Evolutionary conservation across 1,284 basidiomycete species (phyloP), one percentile per base, ranked within the genome.

Genomic region (Tremellales sp.): DNA sequence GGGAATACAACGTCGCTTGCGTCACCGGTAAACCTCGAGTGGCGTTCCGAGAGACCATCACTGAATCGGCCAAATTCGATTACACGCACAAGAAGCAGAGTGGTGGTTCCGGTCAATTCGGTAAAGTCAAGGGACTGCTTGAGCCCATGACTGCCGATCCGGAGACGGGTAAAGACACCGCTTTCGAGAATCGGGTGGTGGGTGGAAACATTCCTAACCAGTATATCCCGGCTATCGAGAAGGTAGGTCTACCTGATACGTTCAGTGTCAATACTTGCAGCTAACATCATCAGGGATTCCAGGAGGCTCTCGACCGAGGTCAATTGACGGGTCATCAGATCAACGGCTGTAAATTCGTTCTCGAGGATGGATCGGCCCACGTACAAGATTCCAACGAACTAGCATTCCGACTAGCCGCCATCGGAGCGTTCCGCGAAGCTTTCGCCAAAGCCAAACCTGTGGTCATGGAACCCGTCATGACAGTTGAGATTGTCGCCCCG

Each of bases 1-100:
- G 96, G 52, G 96, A 99, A 76, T 99, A 99, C 78, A 89, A 89
- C 56, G 89, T 94, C 23, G 84, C 89, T 29, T 97, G 92, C 69
- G 82, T 84, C 10, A 97, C 94, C 2, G 94, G 96, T 53, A 94
- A 94, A 75, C 96, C 96, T 11, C 86, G 88, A 22, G 96, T 98
- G 40, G 93, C 94, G 2, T 99, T 94, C 82, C 84, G 93, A 44
- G 96, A 99, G 77, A 92, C 93, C 1, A 85, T 97, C 70, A 86
- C 86, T 1, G 80, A 86, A 58, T 80, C 82, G 29, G 83, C 87
- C 6, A 81, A 86, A 45, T 98, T 98, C 76, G 80, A 81, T 53
- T 97, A 92, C 76, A 92, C 89, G 8, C 96, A 98, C 79, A 97
- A 96, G 83, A 99, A 98, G 78, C 96, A 98, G 76, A 87, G 87